A percentile compares a stretch with the other conserved stretches of the same genome.
Evolutionary conservation across 306 rosid genomes (phyloP).

Genomic region (Vigna unguiculata): DNA sequence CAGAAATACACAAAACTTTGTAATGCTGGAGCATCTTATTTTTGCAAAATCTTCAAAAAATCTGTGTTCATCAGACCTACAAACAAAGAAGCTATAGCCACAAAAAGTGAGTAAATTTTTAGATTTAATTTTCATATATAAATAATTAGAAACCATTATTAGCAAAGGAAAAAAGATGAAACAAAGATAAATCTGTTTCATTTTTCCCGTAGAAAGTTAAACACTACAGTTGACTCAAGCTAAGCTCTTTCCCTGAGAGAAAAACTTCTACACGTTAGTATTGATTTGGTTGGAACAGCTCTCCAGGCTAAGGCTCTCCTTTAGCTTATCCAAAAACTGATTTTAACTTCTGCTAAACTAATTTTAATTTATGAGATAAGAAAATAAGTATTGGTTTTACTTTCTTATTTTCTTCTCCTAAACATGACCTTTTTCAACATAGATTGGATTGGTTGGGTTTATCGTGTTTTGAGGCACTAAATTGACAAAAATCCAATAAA

Average conservation of each 20-base stretch:
- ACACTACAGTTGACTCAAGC: constrained; percentile 26
- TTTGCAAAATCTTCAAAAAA: constrained; percentile 50
- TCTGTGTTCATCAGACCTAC: constrained; percentile 47
- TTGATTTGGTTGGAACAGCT: constrained; percentile 20
- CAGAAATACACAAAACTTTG: constrained; percentile 42
- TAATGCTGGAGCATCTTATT: constrained; percentile 43
- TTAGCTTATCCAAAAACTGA: neutral
- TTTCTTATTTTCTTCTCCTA: neutral
- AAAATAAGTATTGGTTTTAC: neutral
- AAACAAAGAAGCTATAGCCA: constrained; percentile 2
- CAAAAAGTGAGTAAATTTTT: constrained; percentile 5
- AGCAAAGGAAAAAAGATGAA: neutral
- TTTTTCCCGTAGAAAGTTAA: constrained; percentile 4
- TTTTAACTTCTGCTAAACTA: neutral
- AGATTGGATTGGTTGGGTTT: constrained; percentile 11
- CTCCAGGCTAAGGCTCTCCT: neutral
- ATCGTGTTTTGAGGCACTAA: constrained; percentile 16
- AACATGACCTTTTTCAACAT: neutral
- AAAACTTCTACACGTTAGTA: constrained; percentile 13
- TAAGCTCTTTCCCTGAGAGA: constrained; percentile 6
- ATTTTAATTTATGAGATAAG: neutral
- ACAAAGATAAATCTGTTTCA: constrained; percentile 32
- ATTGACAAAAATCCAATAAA: constrained; percentile 22
- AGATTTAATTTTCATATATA: constrained; percentile 9
- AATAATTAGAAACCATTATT: neutral